Conservation (phyloP, 1,284 basidiomycete species). For the Malassezia obtusa region DNA sequence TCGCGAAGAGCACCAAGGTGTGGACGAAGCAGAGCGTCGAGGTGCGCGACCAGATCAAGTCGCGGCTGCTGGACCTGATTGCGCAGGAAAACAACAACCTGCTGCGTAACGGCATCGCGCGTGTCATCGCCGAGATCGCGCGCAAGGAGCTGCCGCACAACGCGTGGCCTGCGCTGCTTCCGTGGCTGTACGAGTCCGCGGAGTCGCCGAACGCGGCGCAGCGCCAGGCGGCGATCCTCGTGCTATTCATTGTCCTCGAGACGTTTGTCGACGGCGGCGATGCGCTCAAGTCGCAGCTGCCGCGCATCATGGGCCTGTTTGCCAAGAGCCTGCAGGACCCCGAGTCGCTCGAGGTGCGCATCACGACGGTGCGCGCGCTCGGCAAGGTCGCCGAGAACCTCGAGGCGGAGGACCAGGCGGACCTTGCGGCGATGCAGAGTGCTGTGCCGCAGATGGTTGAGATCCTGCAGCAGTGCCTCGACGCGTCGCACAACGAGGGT, state of each 20-base stretch:
- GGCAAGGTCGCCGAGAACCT: conserved; percentile 91
- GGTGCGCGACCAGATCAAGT: conserved; percentile 75
- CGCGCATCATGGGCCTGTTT: conserved; percentile 74
- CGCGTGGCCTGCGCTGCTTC: conserved; percentile 78
- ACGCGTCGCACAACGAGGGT: conserved; percentile 66
- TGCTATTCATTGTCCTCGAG: conserved; percentile 84
- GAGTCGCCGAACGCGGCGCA: conserved; percentile 62
- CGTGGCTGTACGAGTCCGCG: conserved; percentile 74
- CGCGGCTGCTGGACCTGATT: conserved; percentile 68
- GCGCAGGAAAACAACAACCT: conserved; percentile 71
- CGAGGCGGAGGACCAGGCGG: conserved; percentile 72
- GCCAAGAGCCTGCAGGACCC: conserved; percentile 69
- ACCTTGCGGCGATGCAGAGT: conserved; percentile 82
- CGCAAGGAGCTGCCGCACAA: conserved; percentile 72
- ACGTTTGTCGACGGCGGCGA: conserved; percentile 63
- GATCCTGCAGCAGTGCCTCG: conserved; percentile 80
- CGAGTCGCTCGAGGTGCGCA: conserved; percentile 78
- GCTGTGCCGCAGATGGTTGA: conserved; percentile 81
- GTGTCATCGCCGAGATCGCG: conserved; percentile 87
- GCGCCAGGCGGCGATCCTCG: conserved; percentile 82
- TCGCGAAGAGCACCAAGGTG: conserved; percentile 66
- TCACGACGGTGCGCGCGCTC: conserved; percentile 73
- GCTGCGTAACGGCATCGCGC: conserved; percentile 66
- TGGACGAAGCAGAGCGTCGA: conserved; percentile 68
- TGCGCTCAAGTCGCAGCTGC: conserved; percentile 67